Evolutionary conservation across 2,329 filamentous ascomycete genomes (phyloP).

Genomic region (Beauveria medogensis): DNA sequence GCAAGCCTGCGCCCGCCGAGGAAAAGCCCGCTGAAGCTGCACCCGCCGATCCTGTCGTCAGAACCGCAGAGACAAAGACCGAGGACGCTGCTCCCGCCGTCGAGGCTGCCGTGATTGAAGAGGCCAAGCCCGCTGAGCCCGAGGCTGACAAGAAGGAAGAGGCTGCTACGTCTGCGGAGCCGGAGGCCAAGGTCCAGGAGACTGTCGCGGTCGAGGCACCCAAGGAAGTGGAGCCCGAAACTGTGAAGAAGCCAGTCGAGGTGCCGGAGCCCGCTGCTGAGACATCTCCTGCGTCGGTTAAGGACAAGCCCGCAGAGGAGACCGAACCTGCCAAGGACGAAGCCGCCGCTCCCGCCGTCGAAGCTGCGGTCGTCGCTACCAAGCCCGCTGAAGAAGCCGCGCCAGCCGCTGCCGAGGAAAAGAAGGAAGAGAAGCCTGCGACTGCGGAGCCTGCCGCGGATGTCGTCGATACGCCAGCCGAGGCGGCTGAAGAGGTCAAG

Average conservation of each 20-base stretch:
- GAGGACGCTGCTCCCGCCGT: background rate
- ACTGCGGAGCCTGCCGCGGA: too few relatives aligned
- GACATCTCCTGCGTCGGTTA: background rate
- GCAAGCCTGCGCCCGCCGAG: background rate
- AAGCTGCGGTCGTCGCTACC: slow-evolving; percentile 1
- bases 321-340: slow-evolving; percentile 2
- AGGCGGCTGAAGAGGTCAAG: background rate
- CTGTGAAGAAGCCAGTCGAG: background rate
- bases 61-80: background rate
- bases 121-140: background rate
- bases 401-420: background rate
- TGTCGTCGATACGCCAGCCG: background rate
- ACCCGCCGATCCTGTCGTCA: too few relatives aligned
- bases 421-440: background rate
- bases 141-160: slow-evolving; percentile 12
- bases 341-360: background rate
- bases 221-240: background rate
- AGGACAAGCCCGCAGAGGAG: slow-evolving; percentile 14
- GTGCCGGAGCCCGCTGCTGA: background rate
- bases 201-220: background rate
- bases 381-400: background rate
- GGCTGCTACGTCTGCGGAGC: background rate
- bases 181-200: background rate
- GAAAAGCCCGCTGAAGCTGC: background rate
- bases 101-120: background rate